Base-by-base conservation (phyloP, 2,329 filamentous ascomycete species). In the Colletotrichum graminicola region DNA sequence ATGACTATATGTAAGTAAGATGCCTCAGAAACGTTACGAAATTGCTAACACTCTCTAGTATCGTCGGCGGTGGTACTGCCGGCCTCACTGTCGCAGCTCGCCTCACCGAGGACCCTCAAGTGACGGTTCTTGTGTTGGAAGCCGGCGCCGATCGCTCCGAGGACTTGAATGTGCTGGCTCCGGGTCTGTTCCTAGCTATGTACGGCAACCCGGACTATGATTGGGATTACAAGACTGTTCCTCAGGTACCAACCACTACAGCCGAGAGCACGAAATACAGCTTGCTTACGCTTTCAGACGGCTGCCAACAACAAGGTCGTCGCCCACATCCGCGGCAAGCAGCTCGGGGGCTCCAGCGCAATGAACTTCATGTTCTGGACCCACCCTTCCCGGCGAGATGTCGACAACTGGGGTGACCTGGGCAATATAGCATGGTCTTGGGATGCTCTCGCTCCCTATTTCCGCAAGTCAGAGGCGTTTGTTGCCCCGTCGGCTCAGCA, bases 381-480 rank as follows among this genome's bases (percentile, higher is more conserved):
- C 64, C 82, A 85, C 41, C 86, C 82, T 8, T 82, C 80, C 60
- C 79, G 76, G 45, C 81, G 81, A 45, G 87, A 89, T 55, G 86
- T 88, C 56, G 85, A 91, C 77, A 83, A 83, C 0, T 91, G 89
- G 89, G 85, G 84, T 57, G 78, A 81, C 39, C 78, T 91, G 12
- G 89, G 89, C 0, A 91, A 91, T 74, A 67, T 74, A 1, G 89
- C 88, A 2, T 91, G 89, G 89, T 81, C 83, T 1, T 91, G 87
- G 87, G 79, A 87, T 16, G 72, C 75, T 2, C 73, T 82, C 3
- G 43, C 81, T 7, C 63, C 70, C 2, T 74, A 71, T 26, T 55
- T 73, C n/a, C 34, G 32, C 2, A 62, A 56, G 21, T 73, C 66
- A 0, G 61, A 69, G 34, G 41, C 66, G 5, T 61, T 65, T n/a